Evolutionary conservation across 1,139 yeast genomes (phyloP), one percentile per base, ranked within the genome.

Genomic region (Saccharomyces hybrid): DNA sequence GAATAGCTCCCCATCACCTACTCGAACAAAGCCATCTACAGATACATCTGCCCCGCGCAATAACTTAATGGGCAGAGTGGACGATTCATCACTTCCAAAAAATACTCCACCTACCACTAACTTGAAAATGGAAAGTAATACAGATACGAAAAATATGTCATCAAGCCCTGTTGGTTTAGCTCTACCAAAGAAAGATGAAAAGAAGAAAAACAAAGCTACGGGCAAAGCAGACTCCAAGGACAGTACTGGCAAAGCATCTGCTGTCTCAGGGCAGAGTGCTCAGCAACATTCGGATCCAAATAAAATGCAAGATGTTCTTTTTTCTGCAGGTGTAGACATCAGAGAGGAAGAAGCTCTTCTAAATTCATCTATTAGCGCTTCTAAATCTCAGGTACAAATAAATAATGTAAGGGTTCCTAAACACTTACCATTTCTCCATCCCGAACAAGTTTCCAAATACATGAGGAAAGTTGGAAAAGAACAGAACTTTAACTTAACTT

Each of bases 251-350:
- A 76, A 26, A 49, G 32, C 32, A 29, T 31, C 34, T 31, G 34
- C 34, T 31, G 4, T 31, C 34, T 31, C 34, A 31, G 34, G 34
- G 34, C 55, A 41, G 44, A 44, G 46, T 23, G 16, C 48, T 61
- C 70, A 48, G 69, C 69, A 51, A 54, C 73, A 71, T 41, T 72
- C 77, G 42, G 96, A 90, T 62, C 95, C 96, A 0, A 86, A 89
- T 52, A 88, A 87, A 62, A 79, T 91, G 62, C 85, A 95, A 47
- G 98, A 93, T 71, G 97, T 96, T 0, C 78, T 91, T 56, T 81
- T 91, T 6, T 90, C 96, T 0, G 96, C 98, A 0, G 98, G 98
- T 57, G 96, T 91, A 14, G 95, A 91, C 67, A 76, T 91, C 49
- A 87, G 87, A 61, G 95, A 88, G 55, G 98, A 91, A 73, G 98